Evolutionary conservation across 306 rosid genomes (phyloP).

Genomic region (Rosa lucieae): DNA sequence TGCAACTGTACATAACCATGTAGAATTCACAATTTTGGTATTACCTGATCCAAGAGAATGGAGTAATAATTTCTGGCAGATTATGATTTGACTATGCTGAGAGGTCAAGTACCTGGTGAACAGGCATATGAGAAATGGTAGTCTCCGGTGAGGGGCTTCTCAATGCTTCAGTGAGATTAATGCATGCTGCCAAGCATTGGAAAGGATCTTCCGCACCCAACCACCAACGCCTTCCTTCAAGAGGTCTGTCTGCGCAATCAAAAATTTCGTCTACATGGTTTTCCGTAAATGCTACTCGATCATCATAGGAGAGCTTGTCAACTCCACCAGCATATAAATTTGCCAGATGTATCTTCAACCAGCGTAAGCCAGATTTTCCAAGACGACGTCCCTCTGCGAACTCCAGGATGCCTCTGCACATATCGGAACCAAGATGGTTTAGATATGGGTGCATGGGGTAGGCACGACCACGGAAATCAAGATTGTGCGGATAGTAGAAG

Average conservation of each 20-base stretch:
- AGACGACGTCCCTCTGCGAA: constrained; percentile 89
- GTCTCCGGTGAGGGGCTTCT: constrained; percentile 88
- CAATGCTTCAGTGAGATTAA: constrained; percentile 81
- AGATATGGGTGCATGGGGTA: constrained; percentile 95
- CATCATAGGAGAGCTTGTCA: constrained; percentile 77
- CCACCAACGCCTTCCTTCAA: constrained; percentile 96
- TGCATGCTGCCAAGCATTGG: constrained; percentile 89
- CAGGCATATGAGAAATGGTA: constrained; percentile 76
- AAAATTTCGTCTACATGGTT: constrained; percentile 69
- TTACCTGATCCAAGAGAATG: background rate
- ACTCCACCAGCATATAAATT: constrained; percentile 92
- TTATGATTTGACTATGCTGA: background rate
- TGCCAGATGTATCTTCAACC: constrained; percentile 97
- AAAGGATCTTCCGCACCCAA: constrained; percentile 96
- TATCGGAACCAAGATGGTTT: constrained; percentile 97
- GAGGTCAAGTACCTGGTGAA: constrained; percentile 73
- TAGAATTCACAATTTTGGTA: constrained; percentile 10
- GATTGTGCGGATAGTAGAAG: constrained; percentile 95
- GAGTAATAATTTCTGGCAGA: background rate
- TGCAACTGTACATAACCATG: constrained; percentile 3
- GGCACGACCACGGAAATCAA: constrained; percentile 98
- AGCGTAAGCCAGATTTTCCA: constrained; percentile 78
- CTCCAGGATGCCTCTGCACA: constrained; percentile 92
- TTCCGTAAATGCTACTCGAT: constrained; percentile 65
- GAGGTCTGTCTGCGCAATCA: constrained; percentile 85